Evolutionary conservation across 2,329 filamentous ascomycete genomes (phyloP).

Genomic region (Monilinia fructigena): DNA sequence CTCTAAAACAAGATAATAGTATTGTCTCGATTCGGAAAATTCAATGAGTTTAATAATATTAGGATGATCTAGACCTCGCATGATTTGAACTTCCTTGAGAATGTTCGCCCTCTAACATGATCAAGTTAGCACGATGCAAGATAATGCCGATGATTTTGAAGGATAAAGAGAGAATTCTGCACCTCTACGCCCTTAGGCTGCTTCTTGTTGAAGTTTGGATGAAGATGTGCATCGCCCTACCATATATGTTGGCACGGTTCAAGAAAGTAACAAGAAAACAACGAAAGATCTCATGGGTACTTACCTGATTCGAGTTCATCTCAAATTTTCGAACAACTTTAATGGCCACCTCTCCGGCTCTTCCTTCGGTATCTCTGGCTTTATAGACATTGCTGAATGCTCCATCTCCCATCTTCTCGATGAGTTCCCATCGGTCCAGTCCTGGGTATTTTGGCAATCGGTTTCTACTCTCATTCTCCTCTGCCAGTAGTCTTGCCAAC

Average conservation of each 20-base stretch:
- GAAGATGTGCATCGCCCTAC: conserved; percentile 88
- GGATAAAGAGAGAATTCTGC: conserved; percentile 50
- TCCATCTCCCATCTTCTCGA: conserved; percentile 98
- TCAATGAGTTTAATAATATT: conserved; percentile 94
- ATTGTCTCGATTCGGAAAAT: conserved; percentile 89
- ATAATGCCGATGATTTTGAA: not conserved
- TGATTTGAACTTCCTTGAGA: conserved; percentile 97
- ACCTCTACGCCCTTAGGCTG: conserved; percentile 96
- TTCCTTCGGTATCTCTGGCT: conserved; percentile 70
- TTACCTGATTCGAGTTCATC: conserved; percentile 98
- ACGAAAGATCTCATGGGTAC: conserved; percentile 46
- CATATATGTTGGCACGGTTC: conserved; percentile 54
- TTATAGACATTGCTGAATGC: conserved; percentile 99
- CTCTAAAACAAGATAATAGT: conserved; percentile 97
- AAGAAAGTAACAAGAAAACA: conserved; percentile 34
- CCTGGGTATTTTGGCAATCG: conserved; percentile 86
- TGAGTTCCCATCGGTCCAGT: conserved; percentile 77
- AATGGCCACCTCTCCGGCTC: conserved; percentile 83
- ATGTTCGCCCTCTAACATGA: conserved; percentile 82
- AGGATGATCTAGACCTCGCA: conserved; percentile 93
- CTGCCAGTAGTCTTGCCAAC: conserved; percentile 81
- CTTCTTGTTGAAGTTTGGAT: conserved; percentile 95
- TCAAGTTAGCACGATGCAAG: conserved; percentile 22
- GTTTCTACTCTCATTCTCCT: conserved; percentile 81
- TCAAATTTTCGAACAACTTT: conserved; percentile 99